These are phyloP conservation scores for Gastrolobium bilobum DNA, from an alignment of 306 rosid genomes.

Conservation along the genomic window DNA sequence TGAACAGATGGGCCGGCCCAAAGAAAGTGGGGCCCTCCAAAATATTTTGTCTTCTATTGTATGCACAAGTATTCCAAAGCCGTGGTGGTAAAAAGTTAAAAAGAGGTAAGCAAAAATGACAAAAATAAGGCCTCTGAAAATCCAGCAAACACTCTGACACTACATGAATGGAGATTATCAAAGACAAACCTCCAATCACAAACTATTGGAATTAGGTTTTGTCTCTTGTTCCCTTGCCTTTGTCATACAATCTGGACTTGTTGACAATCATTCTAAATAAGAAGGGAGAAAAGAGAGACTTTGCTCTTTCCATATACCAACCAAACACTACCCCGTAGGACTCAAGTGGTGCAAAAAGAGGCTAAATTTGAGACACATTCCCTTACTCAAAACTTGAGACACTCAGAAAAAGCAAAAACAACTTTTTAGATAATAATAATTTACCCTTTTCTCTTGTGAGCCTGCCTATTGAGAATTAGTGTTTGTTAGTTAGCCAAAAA, in stretches of 20 bases:
- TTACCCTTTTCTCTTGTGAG: slow-evolving; percentile 28
- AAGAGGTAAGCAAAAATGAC: slow-evolving; percentile 50
- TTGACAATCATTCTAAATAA: slow-evolving; percentile 51
- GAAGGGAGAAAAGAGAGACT: slow-evolving; percentile 51
- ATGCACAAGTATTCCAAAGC: slow-evolving; percentile 35
- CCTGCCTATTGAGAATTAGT: slow-evolving; percentile 17
- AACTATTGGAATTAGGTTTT: slow-evolving; percentile 43
- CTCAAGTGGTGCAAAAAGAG: slow-evolving; percentile 8
- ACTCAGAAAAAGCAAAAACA: not conserved
- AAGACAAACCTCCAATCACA: slow-evolving; percentile 59
- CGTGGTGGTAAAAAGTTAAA: slow-evolving; percentile 49
- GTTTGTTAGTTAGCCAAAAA: not conserved
- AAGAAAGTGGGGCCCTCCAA: slow-evolving; percentile 51
- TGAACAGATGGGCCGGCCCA: slow-evolving; percentile 78
- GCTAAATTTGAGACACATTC: slow-evolving; percentile 28
- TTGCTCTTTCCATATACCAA: slow-evolving; percentile 59
- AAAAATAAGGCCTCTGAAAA: slow-evolving; percentile 55
- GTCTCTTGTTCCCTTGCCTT: slow-evolving; percentile 44
- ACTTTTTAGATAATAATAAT: not conserved
- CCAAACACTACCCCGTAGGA: slow-evolving; percentile 9
- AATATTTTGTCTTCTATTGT: slow-evolving; percentile 37
- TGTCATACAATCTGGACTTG: slow-evolving; percentile 29
- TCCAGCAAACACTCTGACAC: slow-evolving; percentile 62
- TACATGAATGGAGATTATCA: slow-evolving; percentile 53
- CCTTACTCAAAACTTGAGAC: not conserved